These are phyloP conservation scores for Nitzschia putrida DNA, from an alignment of 108 stramenopile species.

Conservation along the genomic window DNA sequence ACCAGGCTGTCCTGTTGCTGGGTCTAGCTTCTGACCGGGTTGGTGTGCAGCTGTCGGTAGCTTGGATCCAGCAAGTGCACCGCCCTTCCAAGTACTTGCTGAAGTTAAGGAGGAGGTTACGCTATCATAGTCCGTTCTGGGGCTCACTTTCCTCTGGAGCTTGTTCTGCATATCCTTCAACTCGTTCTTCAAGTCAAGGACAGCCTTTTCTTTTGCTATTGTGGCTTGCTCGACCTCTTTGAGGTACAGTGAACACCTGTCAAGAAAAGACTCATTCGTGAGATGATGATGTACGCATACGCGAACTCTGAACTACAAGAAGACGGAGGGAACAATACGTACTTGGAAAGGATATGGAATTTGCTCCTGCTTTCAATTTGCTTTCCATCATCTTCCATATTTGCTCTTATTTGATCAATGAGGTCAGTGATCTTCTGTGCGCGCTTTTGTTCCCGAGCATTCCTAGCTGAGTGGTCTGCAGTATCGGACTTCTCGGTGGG, in stretches of 20 bases:
- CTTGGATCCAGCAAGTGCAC: neutral
- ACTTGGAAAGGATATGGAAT: conserved; percentile 79
- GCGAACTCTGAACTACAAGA: neutral
- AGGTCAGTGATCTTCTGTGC: conserved; percentile 80
- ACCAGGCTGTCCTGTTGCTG: neutral
- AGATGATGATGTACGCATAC: too few relatives aligned
- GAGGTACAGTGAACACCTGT: conserved; percentile 76
- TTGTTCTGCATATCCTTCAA: conserved; percentile 45
- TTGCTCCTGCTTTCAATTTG: conserved; percentile 79
- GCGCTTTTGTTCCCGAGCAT: conserved; percentile 72
- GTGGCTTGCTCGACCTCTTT: conserved; percentile 61
- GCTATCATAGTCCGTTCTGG: conserved; percentile 70
- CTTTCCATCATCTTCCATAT: conserved; percentile 80
- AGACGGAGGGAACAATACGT: conserved; percentile 40
- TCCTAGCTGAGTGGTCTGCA: too few relatives aligned
- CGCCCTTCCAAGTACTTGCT: neutral
- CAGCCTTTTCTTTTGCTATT: conserved; percentile 64
- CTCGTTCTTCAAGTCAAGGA: conserved; percentile 55
- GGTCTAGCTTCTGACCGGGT: too few relatives aligned
- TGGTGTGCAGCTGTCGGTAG: conserved; percentile 21
- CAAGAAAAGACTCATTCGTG: neutral
- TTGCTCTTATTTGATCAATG: conserved; percentile 66
- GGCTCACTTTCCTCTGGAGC: conserved; percentile 58
- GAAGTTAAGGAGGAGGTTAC: conserved; percentile 64
- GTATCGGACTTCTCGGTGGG: too few relatives aligned